A percentile compares a stretch with the other conserved stretches of the same genome.
These are phyloP conservation scores for Wallacemonas rigidus DNA, from an alignment of 208 protist species.

Conservation along the genomic window DNA sequence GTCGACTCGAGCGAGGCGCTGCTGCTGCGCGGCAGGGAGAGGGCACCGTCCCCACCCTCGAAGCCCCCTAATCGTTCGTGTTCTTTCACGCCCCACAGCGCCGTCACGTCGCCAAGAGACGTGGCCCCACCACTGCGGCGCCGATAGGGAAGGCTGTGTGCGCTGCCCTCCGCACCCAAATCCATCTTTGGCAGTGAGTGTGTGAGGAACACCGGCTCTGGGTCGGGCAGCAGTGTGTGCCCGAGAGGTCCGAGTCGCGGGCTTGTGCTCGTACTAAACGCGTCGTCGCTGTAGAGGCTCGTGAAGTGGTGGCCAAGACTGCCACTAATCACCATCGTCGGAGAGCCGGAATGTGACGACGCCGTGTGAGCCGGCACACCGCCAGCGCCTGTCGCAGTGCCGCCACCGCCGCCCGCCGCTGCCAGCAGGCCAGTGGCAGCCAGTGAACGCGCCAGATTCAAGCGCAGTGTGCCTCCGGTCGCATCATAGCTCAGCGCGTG, in stretches of 20 bases:
- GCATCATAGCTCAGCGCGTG: slow-evolving; percentile 26
- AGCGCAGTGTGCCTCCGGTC: slow-evolving; percentile 26
- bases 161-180: too few species aligned
- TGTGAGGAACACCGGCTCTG: slow-evolving; percentile 6
- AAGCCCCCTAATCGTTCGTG: too few species aligned
- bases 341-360: not conserved
- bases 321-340: slow-evolving; percentile 10
- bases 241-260: not conserved
- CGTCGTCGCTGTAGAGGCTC: not conserved
- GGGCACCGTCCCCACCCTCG: not conserved
- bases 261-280: not conserved
- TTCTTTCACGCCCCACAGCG: too few species aligned
- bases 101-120: too few species aligned
- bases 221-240: not conserved
- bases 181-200: not conserved
- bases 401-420: not conserved
- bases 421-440: not conserved
- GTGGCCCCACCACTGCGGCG: too few species aligned
- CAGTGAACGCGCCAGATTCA: slow-evolving; percentile 29
- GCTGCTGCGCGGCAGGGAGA: not conserved
- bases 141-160: too few species aligned
- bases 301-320: not conserved
- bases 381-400: not conserved
- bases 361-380: not conserved
- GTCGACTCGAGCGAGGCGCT: not conserved